A percentile compares a stretch with the other conserved stretches of the same genome.
These are phyloP conservation scores for Puccinia sorghi DNA, from an alignment of 1,284 basidiomycete genomes.

Conservation along the genomic window DNA sequence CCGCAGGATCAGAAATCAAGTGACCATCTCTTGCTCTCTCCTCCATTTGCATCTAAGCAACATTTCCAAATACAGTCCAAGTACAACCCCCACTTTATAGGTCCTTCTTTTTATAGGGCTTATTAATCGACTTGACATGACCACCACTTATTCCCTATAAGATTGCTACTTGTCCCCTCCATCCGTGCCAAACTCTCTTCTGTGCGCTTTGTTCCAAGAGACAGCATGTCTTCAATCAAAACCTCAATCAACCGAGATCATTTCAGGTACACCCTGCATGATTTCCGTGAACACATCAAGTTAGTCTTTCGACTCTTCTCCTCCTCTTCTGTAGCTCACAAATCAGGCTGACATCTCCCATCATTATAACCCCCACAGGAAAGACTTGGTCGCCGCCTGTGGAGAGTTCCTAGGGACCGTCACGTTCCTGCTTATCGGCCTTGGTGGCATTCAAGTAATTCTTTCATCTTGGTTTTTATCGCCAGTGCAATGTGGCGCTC, in stretches of 20 bases:
- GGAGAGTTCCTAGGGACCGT: slow-evolving; percentile 48
- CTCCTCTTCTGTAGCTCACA: too few species aligned
- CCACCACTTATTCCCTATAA: background rate
- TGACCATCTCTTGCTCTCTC: background rate
- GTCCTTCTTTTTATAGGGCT: too few species aligned
- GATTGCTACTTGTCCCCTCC: background rate
- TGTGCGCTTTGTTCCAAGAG: background rate
- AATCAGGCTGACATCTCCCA: too few species aligned
- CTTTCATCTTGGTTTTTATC: background rate
- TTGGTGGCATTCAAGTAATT: slow-evolving; percentile 48
- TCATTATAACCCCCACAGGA: background rate
- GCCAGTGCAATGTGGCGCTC: background rate
- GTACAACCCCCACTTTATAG: too few species aligned
- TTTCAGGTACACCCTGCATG: slow-evolving; percentile 7
- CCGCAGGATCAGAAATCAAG: background rate
- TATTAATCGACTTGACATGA: background rate
- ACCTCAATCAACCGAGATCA: slow-evolving; percentile 31
- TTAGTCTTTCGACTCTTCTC: too few species aligned
- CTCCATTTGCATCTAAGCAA: background rate
- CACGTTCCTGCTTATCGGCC: slow-evolving; percentile 40
- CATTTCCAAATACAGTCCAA: slow-evolving; percentile 19
- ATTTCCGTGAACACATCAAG: slow-evolving; percentile 30
- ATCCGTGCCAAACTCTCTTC: slow-evolving; percentile 11
- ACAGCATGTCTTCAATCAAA: slow-evolving; percentile 31
- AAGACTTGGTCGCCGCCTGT: slow-evolving; percentile 41